Base-by-base conservation (phyloP, 129 eudicot species). In the Tagetes patula region DNA sequence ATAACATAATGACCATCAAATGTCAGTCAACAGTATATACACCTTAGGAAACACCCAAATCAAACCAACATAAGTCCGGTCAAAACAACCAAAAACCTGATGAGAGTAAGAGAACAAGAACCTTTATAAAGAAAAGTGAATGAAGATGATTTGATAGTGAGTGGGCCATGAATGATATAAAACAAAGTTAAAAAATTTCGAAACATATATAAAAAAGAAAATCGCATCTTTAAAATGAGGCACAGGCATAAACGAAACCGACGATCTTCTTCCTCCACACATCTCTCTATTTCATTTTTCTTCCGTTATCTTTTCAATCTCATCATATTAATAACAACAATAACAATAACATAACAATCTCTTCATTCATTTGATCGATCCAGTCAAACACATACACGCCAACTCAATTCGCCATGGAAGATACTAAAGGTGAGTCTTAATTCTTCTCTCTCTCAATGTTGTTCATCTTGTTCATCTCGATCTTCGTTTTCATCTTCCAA, bases 381-480 rank as follows among this genome's bases (percentile, higher is more conserved):
- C 7, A 60, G 70, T 77, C 72, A 50, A n/a, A 77, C 14, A 13
- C 50, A 10, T 60, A 31, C 13, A 32, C 74, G 60, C 72, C 66
- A 61, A 62, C 11, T 39, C 76, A 31, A 47, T 60, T 52, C 66
- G 9, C 62, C 72, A 78, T 78, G 82, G 82, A 71, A 39, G 77
- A 78, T 12, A 46, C 70, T 33, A 78, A 78, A 27, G 77, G 82
- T 78, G 39, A 61, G 71, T 77, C 65, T 38, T 72, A 6, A 1
- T 58, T 38, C 27, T 58, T 2, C 60, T 46, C 41, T 42, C 71
- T 46, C 41, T 42, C 71, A 61, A 54, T 56, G 56, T 65, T 63
- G 43, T 50, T 65, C 13, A 66, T 65, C 68, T 27, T 64, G 14
- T 49, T 38, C 55, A 14, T 53, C 30, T 54, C 67, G 39, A 75